Evolutionary conservation across 1,284 basidiomycete species (phyloP).

Genomic region (Heterobasidion occidentale): DNA sequence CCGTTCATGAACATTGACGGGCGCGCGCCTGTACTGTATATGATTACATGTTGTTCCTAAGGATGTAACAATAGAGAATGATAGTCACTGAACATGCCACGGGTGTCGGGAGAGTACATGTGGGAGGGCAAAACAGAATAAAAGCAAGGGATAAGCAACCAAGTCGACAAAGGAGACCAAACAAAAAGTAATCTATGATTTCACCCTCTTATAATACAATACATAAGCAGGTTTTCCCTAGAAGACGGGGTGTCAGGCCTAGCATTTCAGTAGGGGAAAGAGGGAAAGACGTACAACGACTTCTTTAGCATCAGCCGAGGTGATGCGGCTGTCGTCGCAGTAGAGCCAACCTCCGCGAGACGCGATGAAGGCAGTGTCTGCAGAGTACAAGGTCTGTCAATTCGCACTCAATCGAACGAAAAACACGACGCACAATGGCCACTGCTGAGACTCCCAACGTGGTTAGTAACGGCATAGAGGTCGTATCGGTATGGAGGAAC

Average conservation of each 20-base stretch:
- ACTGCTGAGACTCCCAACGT: conserved; percentile 83
- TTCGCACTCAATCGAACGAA: background rate
- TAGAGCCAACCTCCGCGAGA: conserved; percentile 79
- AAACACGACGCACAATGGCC: conserved; percentile 75
- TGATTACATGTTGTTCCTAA: conserved; percentile 26
- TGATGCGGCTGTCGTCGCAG: conserved; percentile 81
- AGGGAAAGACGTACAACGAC: conserved; percentile 64
- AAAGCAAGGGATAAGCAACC: conserved; percentile 1
- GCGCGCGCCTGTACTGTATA: conserved; percentile 10
- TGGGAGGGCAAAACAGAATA: conserved; percentile 6
- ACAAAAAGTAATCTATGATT: conserved; percentile 31
- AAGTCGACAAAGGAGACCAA: background rate
- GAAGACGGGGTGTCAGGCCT: conserved; percentile 5
- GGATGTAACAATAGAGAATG: conserved; percentile 12
- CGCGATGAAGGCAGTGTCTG: conserved; percentile 82
- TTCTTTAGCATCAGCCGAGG: conserved; percentile 61
- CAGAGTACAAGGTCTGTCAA: background rate
- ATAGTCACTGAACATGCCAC: conserved; percentile 13
- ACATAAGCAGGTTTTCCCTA: conserved; percentile 86
- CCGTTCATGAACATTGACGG: background rate
- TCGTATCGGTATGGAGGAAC: conserved; percentile 83
- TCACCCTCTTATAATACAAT: conserved; percentile 76
- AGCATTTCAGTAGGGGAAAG: background rate
- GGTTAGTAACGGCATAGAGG: conserved; percentile 87
- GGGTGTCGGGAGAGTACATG: conserved; percentile 5